Base-by-base conservation (phyloP, 75 land plant species). In the Cryptomeria japonica region DNA sequence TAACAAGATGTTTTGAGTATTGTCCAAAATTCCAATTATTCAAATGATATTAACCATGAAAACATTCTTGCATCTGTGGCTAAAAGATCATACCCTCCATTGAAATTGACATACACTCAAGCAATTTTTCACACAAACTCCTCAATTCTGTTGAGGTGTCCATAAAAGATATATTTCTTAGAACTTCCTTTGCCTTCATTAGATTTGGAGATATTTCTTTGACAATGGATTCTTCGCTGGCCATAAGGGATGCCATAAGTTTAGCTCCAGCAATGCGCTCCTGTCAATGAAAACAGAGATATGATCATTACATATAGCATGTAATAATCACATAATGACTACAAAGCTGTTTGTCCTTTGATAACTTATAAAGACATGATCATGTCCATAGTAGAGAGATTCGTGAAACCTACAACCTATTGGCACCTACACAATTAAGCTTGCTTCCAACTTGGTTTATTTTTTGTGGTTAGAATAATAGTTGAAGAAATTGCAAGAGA, bases 221-320 rank as follows among this genome's bases (percentile, higher is more conserved):
- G 34, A 93, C 86, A 28, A 96, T 64, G 13, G 11, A 84, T 80
- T 95, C 95, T 73, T 94, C 96, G 70, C 93, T 90, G 25, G 92
- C 89, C 90, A 96, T 88, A 18, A 96, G 92, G 22, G 94, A 91
- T 68, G 94, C 94, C 92, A 96, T 73, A 42, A 96, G 90, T 89
- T 95, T 96, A 16, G 93, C 95, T 73, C 94, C 94, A 2, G 93
- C 97, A 78, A 94, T 84, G 38, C 89, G 93, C 86, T 96, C 97
- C 97, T 96, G 94, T 82, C 47, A 82, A 42, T 82, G 84, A n/a
- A 82, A 82, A 82, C 51, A 42, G 13, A n/a, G 31, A 73, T 73
- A 2, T 73, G 2, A 6, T 32, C 16, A 32, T 73, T 73, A 73
- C 32, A 1, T 34, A 32, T 10, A 34, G 14, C n/a, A 32, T 11